Conservation (phyloP, 2,329 filamentous ascomycete species). For the Lecanicillium sp. region DNA sequence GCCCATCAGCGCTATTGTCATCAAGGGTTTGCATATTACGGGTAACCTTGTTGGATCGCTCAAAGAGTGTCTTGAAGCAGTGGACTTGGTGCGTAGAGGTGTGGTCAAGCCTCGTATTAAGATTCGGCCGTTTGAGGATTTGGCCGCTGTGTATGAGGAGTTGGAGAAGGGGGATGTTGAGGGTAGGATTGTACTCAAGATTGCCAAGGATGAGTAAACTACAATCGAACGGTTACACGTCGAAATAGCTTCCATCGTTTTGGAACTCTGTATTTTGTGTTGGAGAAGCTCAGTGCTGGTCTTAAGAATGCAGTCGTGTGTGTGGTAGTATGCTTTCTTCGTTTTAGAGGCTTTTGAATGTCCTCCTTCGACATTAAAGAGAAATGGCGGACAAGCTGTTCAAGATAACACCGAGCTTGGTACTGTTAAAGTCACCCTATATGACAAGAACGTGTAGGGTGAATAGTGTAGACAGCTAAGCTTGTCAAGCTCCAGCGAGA, state of each 20-base stretch:
- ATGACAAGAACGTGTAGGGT: too few relatives aligned
- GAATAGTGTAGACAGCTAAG: too few relatives aligned
- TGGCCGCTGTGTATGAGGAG: slow-evolving; percentile 11
- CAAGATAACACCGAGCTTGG: too few relatives aligned
- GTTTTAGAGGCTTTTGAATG: too few relatives aligned
- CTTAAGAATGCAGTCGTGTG: too few relatives aligned
- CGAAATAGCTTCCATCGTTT: not conserved
- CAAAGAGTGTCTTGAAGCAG: slow-evolving; percentile 12
- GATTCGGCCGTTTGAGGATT: slow-evolving; percentile 10
- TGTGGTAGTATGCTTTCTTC: too few relatives aligned
- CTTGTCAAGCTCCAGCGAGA: too few relatives aligned
- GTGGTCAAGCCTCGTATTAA: slow-evolving; percentile 10
- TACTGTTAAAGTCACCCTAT: too few relatives aligned
- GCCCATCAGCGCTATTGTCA: slow-evolving; percentile 11
- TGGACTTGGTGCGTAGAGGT: slow-evolving; percentile 11
- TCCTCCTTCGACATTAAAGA: too few relatives aligned
- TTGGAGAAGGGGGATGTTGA: slow-evolving; percentile 10
- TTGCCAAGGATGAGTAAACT: slow-evolving; percentile 11
- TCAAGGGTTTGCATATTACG: slow-evolving; percentile 11
- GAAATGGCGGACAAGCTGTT: too few relatives aligned
- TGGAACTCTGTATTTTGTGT: not conserved
- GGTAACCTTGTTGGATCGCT: slow-evolving; percentile 12
- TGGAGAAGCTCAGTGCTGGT: too few relatives aligned
- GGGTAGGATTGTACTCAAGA: slow-evolving; percentile 11
- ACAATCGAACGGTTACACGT: not conserved